Evolutionary conservation across 257 asterid species (phyloP).

Genomic region (Solanum etuberosum): DNA sequence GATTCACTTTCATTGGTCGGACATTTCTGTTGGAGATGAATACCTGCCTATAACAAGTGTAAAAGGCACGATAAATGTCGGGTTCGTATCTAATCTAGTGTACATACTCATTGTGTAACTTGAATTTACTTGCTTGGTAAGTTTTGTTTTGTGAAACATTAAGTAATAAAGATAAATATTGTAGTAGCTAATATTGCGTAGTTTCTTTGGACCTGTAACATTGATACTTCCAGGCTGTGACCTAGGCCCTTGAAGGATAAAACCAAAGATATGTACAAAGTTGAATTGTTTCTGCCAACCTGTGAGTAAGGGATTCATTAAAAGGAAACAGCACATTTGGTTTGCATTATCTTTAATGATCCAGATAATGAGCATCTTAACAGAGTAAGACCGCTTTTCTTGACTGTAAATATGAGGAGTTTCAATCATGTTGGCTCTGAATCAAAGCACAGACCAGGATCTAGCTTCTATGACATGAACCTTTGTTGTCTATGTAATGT

Average conservation of each 20-base stretch:
- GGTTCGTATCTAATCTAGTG: constrained; percentile 35
- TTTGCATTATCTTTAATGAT: not conserved
- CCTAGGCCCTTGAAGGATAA: not conserved
- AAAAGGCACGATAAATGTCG: constrained; percentile 42
- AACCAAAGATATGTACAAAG: not conserved
- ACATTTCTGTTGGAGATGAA: constrained; percentile 56
- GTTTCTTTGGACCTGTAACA: not conserved
- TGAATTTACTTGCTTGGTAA: not conserved
- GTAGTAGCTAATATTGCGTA: not conserved
- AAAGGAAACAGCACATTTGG: not conserved
- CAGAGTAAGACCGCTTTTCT: not conserved
- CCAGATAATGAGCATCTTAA: not conserved
- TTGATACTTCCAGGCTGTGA: not conserved
- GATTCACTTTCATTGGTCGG: constrained; percentile 89
- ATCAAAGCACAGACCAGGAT: not conserved
- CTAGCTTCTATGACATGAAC: not conserved
- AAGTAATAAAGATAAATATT: not conserved
- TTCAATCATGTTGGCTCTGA: not conserved
- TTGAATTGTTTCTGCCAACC: not conserved
- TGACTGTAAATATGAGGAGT: not conserved
- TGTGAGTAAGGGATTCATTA: not conserved
- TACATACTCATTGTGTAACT: not conserved
- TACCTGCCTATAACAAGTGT: constrained; percentile 57
- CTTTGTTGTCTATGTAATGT: not conserved
- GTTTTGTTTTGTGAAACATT: not conserved